These are phyloP conservation scores for Malbranchea zuffiana DNA, from an alignment of 2,329 filamentous ascomycete genomes.

Conservation along the genomic window DNA sequence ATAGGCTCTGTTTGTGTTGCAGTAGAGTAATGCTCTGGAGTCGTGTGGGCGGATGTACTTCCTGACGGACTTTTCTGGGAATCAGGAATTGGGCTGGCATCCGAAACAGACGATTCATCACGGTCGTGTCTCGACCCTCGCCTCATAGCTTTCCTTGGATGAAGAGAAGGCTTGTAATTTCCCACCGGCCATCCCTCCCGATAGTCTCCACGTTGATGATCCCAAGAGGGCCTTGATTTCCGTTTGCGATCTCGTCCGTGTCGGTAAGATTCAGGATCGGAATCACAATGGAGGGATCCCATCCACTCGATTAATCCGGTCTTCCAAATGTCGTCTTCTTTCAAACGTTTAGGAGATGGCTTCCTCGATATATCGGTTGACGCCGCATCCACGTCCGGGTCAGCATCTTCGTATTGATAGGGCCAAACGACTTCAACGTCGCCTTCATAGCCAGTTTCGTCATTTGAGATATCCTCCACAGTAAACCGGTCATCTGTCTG, in stretches of 20 bases:
- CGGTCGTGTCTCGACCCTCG: not conserved
- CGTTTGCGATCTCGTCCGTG: conserved; percentile 27
- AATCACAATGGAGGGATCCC: conserved; percentile 23
- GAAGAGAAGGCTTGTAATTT: not conserved
- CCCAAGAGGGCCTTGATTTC: conserved; percentile 19
- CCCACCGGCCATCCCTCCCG: not conserved
- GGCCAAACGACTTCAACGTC: conserved; percentile 27
- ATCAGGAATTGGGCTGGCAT: not conserved
- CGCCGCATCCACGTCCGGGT: conserved; percentile 14
- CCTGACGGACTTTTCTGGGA: not conserved
- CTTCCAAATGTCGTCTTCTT: conserved; percentile 23
- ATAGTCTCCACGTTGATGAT: not conserved
- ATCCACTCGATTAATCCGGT: conserved; percentile 27
- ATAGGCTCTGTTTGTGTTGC: conserved; percentile 2
- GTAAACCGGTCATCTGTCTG: conserved; percentile 17
- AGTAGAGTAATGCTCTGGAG: not conserved
- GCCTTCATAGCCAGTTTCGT: conserved; percentile 24
- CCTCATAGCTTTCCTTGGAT: conserved; percentile 4
- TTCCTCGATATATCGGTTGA: conserved; percentile 8
- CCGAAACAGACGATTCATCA: not conserved
- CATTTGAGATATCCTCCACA: conserved; percentile 20
- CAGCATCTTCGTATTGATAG: conserved; percentile 25
- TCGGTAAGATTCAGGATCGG: conserved; percentile 16
- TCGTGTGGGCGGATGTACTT: not conserved
- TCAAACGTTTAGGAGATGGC: conserved; percentile 16